These are phyloP conservation scores for Saccharomycopsis phalli DNA, from an alignment of 1,139 yeast species.

Conservation along the genomic window DNA sequence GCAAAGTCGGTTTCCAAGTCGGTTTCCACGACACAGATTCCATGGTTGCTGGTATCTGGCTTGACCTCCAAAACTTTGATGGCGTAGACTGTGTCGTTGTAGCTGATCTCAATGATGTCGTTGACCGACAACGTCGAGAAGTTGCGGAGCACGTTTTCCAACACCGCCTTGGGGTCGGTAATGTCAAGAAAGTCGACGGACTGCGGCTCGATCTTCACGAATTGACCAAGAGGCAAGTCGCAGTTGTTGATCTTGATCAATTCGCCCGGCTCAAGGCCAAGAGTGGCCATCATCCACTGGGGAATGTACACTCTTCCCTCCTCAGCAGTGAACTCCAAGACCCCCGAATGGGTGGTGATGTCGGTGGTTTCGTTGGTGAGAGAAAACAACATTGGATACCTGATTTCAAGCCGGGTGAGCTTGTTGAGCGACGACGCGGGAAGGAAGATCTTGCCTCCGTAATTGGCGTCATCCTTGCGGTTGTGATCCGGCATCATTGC, in stretches of 20 bases:
- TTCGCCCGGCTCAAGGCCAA: constrained; percentile 68
- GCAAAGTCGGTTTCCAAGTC: constrained; percentile 97
- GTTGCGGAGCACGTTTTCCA: constrained; percentile 83
- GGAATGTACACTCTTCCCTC: constrained; percentile 95
- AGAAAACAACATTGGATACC: constrained; percentile 94
- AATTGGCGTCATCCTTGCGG: constrained; percentile 76
- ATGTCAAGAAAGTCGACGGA: constrained; percentile 88
- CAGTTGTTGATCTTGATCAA: constrained; percentile 61
- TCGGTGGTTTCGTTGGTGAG: constrained; percentile 54
- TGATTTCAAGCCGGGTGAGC: constrained; percentile 76
- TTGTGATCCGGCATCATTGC: constrained; percentile 81
- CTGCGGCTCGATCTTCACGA: constrained; percentile 93
- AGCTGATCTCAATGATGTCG: constrained; percentile 78
- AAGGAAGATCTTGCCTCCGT: constrained; percentile 91
- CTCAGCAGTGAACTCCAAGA: constrained; percentile 91
- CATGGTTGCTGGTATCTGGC: constrained; percentile 56
- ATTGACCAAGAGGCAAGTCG: constrained; percentile 76
- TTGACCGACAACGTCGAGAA: constrained; percentile 81
- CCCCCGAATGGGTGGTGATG: constrained; percentile 77
- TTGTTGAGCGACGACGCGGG: constrained; percentile 92
- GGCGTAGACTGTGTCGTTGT: constrained; percentile 71
- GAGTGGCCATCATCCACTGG: constrained; percentile 90
- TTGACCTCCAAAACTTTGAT: constrained; percentile 83
- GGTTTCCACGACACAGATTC: constrained; percentile 93
- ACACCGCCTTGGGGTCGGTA: constrained; percentile 91